A percentile compares a stretch with the other conserved stretches of the same genome.
Evolutionary conservation across 345 rosid species (phyloP).

Genomic region (Hevea brasiliensis): DNA sequence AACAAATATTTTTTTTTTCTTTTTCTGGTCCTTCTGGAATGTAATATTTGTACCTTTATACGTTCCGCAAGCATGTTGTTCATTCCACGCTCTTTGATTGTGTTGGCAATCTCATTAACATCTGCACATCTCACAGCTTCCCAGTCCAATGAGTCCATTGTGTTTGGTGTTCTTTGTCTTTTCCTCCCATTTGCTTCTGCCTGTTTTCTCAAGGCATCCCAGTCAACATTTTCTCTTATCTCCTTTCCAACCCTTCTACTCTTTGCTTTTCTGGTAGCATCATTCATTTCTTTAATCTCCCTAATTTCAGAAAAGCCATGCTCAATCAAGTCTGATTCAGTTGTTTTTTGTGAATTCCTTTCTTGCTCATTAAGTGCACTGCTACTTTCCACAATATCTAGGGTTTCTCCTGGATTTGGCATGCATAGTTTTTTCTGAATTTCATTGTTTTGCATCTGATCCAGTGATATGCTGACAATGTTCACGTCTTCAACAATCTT

Average conservation of each 20-base stretch:
- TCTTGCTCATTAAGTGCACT: constrained; percentile 28
- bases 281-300: constrained; percentile 32
- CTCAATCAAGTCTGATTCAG: constrained; percentile 36
- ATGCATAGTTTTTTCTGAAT: constrained; percentile 21
- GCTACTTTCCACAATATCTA: constrained; percentile 44
- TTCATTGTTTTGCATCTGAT: constrained; percentile 34
- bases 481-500: constrained; percentile 27
- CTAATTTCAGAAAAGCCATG: constrained; percentile 28
- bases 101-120: constrained; percentile 26
- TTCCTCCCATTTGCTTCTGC: constrained; percentile 23
- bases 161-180: constrained; percentile 23
- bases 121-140: constrained; percentile 35
- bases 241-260: constrained; percentile 50
- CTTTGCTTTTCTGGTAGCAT: constrained; percentile 39
- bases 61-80: constrained; percentile 31
- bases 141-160: constrained; percentile 35
- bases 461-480: constrained; percentile 18
- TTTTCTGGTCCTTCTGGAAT: no score
- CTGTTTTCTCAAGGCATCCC: constrained; percentile 29
- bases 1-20: neutral
- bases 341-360: constrained; percentile 30
- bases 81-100: constrained; percentile 39
- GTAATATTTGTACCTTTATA: constrained; percentile 24
- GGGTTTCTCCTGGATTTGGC: constrained; percentile 30
- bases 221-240: constrained; percentile 28